phyloP scores from a whole-genome alignment of 208 protist genomes.

The Leishmania tarentolae region DNA sequence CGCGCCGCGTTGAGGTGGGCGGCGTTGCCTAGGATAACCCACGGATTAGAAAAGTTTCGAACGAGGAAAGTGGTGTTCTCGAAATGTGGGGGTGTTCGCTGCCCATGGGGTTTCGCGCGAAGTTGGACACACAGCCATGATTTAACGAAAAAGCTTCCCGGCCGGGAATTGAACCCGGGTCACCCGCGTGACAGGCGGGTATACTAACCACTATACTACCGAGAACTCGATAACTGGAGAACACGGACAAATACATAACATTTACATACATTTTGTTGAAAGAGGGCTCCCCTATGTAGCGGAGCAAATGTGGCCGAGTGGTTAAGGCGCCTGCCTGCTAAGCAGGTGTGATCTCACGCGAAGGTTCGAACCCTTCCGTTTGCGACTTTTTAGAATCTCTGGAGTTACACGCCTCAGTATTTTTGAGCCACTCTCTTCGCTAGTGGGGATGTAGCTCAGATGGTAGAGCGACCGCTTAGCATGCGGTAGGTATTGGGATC shows the following conservation, averaged over 20 bases:
- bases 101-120: too few species aligned
- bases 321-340: conserved; percentile 92
- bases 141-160: conserved; percentile 45
- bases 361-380: conserved; percentile 92
- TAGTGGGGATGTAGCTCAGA: conserved; percentile 80
- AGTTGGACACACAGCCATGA: too few species aligned
- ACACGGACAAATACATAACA: not conserved
- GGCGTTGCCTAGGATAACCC: too few species aligned
- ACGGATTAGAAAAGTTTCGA: too few species aligned
- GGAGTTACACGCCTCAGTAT: too few species aligned
- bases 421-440: too few species aligned
- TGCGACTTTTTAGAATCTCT: conserved; percentile 57
- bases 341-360: conserved; percentile 92
- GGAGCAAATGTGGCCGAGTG: conserved; percentile 90
- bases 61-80: too few species aligned
- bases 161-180: conserved; percentile 55
- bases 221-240: conserved; percentile 13
- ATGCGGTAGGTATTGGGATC: conserved; percentile 94
- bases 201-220: conserved; percentile 59
- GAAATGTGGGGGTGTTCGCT: too few species aligned
- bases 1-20: too few species aligned
- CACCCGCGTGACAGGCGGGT: conserved; percentile 52
- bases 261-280: not conserved
- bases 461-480: conserved; percentile 94
- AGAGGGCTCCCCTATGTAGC: accelerated